Evolutionary conservation across 164 flowering plant species (phyloP).

Genomic region (Kingdonia uniflora): DNA sequence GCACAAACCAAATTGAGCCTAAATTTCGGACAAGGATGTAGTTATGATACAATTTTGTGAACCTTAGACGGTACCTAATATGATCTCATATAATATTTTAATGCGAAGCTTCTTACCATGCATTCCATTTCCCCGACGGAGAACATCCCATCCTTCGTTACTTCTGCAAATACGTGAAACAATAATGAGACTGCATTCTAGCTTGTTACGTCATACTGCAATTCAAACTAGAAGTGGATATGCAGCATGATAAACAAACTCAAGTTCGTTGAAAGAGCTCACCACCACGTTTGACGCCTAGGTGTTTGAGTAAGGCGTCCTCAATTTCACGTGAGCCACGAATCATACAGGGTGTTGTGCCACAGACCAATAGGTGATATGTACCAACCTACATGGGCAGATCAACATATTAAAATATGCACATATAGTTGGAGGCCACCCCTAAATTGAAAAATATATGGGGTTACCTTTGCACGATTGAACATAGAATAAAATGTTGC

Average conservation of each 20-base stretch:
- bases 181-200: not conserved
- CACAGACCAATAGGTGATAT: slow-evolving; percentile 95
- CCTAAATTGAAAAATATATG: not conserved
- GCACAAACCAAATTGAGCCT: too few species aligned
- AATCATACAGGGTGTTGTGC: slow-evolving; percentile 99
- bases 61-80: too few species aligned
- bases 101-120: slow-evolving; percentile 54
- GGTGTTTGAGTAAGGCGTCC: slow-evolving; percentile 76
- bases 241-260: not conserved
- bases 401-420: too few species aligned
- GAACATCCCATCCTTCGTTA: slow-evolving; percentile 92
- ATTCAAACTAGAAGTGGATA: not conserved
- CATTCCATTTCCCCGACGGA: slow-evolving; percentile 99
- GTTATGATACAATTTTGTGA: too few species aligned
- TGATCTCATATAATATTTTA: too few species aligned
- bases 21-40: too few species aligned
- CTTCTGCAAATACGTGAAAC: slow-evolving; percentile 49
- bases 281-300: slow-evolving; percentile 99
- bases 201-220: not conserved
- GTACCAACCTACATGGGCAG: slow-evolving; percentile 61
- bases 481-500: slow-evolving; percentile 99
- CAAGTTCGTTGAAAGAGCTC: slow-evolving; percentile 7
- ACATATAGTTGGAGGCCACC: too few species aligned
- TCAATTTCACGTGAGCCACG: slow-evolving; percentile 98
- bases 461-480: slow-evolving; percentile 74